Evolutionary conservation across 1,284 basidiomycete species (phyloP).

Genomic region (Waitea zeae): DNA sequence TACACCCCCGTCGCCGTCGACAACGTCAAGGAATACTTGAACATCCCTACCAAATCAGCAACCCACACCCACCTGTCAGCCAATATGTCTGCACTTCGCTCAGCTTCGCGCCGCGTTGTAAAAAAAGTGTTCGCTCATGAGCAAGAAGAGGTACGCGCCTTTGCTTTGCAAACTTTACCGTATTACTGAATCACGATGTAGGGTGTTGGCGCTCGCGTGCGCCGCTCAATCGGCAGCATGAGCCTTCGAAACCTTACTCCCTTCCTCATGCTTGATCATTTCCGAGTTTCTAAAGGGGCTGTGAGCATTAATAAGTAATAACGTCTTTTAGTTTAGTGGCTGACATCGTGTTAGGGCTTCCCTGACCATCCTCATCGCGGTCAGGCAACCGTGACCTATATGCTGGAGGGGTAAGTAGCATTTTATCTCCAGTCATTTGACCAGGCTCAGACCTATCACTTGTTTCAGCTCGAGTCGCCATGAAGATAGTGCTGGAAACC

Average conservation of each 20-base stretch:
- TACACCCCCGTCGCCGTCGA: too few relatives aligned
- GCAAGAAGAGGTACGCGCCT: slow-evolving; percentile 49
- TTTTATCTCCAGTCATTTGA: background rate
- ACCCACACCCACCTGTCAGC: too few relatives aligned
- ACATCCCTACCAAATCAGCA: too few relatives aligned
- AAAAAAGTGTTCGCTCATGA: slow-evolving; percentile 70
- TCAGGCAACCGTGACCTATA: slow-evolving; percentile 78
- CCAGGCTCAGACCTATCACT: background rate
- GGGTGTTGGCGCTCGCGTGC: slow-evolving; percentile 82
- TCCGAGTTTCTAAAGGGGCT: slow-evolving; percentile 44
- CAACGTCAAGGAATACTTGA: too few relatives aligned
- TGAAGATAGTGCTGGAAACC: slow-evolving; percentile 87
- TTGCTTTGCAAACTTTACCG: too few relatives aligned
- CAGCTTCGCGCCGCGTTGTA: slow-evolving; percentile 47
- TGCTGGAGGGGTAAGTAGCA: slow-evolving; percentile 55
- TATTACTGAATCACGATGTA: too few relatives aligned
- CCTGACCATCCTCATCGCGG: slow-evolving; percentile 85
- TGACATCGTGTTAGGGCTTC: slow-evolving; percentile 39
- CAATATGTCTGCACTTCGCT: slow-evolving; percentile 8
- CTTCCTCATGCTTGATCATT: slow-evolving; percentile 82
- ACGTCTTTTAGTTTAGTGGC: slow-evolving; percentile 2
- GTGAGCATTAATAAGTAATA: slow-evolving; percentile 13
- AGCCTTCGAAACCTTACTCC: slow-evolving; percentile 71
- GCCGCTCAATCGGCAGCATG: slow-evolving; percentile 73
- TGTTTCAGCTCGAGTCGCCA: slow-evolving; percentile 52